Evolutionary conservation across 768 basidiomycete genomes (phyloP), one percentile per base, ranked within the genome.

Genomic region (Tubosaeta brunneosetosa): DNA sequence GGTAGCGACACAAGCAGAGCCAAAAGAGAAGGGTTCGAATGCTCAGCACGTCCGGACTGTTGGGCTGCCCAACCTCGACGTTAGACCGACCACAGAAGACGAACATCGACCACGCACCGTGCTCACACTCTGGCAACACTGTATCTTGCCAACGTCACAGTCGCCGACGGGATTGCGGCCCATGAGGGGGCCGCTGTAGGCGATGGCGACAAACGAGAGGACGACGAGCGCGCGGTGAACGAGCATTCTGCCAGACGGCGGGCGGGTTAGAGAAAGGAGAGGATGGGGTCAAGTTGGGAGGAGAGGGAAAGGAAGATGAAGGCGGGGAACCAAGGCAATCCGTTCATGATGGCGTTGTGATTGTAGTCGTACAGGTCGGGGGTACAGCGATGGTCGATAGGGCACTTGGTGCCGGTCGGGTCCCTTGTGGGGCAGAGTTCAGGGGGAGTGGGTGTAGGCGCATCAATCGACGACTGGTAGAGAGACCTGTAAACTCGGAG

Each of bases 111-210:
- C 31, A 55, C 61, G 36, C 46, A 69, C 65, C 49, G 51, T 36
- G 45, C 57, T 45, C 32, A 52, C 42, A 13, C 47, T 56, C 44
- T 64, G 52, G 38, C 66, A 67, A 32, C 66, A 67, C 34, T 59
- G 46, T 25, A 50, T 29, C 29, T 45, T 16, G 10, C 59, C 67
- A 13, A 54, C 49, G 54, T 56, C 52, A 41, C 66, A 67, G 37
- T 55, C 53, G 37, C 66, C 68, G 34, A 55, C 55, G 32, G 63
- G 63, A 37, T 67, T 67, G 47, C 65, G 63, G 2, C 50, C 51
- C 4, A 44, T 3, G 44, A 66, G 64, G 6, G 65, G 65, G 1
- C 63, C 58, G 53, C 58, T 12, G 12, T 44, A 44, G 27, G 46
- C 63, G 2, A 61, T 43, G 6, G 55, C 53, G 55, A 59, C 55